Conservation (phyloP, 2,329 filamentous ascomycete species). For the Emmonsia crescens region DNA sequence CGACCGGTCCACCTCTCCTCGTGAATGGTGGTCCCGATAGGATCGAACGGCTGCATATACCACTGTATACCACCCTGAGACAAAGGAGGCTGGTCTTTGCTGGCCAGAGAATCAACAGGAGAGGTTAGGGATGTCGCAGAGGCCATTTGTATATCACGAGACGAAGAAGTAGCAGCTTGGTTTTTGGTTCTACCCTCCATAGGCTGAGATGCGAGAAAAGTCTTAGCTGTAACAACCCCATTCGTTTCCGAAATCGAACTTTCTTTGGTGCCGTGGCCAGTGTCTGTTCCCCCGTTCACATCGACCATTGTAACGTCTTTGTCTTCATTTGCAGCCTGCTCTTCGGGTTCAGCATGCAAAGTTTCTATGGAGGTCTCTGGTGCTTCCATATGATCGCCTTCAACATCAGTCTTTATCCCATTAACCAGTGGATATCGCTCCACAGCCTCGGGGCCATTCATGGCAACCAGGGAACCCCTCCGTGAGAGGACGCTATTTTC, state of each 20-base stretch:
- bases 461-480: slow-evolving; percentile 26
- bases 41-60: slow-evolving; percentile 76
- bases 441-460: background rate
- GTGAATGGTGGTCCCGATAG: slow-evolving; percentile 66
- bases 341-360: background rate
- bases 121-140: slow-evolving; percentile 29
- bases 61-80: slow-evolving; percentile 71
- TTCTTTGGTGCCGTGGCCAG: background rate
- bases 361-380: background rate
- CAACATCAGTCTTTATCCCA: slow-evolving; percentile 15
- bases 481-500: slow-evolving; percentile 52
- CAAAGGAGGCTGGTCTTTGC: slow-evolving; percentile 40
- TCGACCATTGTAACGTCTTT: slow-evolving; percentile 12
- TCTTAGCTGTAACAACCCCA: background rate
- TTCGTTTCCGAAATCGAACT: background rate
- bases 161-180: slow-evolving; percentile 21
- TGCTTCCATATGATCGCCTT: background rate
- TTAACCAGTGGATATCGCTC: slow-evolving; percentile 18
- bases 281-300: slow-evolving; percentile 8
- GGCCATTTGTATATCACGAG: slow-evolving; percentile 36
- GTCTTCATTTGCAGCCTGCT: slow-evolving; percentile 3
- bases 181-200: slow-evolving; percentile 17
- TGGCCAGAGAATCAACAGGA: slow-evolving; percentile 22
- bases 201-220: slow-evolving; percentile 10
- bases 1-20: slow-evolving; percentile 64